Conservation (phyloP, 169 alveolate genomes). For the Amoebophrya sp. region DNA sequence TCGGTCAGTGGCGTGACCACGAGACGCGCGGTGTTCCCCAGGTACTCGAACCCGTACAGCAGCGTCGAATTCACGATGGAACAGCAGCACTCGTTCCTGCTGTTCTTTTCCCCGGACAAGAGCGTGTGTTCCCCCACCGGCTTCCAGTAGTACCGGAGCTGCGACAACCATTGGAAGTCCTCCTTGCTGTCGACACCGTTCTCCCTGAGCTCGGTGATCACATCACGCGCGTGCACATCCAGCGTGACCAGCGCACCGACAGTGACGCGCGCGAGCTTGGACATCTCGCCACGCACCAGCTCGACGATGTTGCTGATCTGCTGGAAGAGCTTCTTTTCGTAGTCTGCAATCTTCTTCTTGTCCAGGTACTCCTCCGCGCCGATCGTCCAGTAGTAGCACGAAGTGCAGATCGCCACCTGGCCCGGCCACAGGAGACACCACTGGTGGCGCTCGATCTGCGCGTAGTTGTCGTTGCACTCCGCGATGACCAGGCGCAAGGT, state of each 20-base stretch:
- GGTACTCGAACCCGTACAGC: constrained; percentile 82
- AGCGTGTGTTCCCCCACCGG: constrained; percentile 30
- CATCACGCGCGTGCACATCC: constrained; percentile 74
- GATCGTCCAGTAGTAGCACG: constrained; percentile 49
- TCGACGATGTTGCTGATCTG: constrained; percentile 54
- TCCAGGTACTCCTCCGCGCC: constrained; percentile 45
- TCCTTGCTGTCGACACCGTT: constrained; percentile 52
- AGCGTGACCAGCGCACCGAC: constrained; percentile 65
- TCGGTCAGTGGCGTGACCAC: constrained; percentile 86
- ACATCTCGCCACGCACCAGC: constrained; percentile 63
- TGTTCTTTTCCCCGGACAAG: constrained; percentile 34
- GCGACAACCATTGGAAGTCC: constrained; percentile 81
- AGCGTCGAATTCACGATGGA: constrained; percentile 65
- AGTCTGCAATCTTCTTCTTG: constrained; percentile 34
- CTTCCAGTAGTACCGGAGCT: constrained; percentile 72
- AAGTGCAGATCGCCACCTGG: constrained; percentile 50
- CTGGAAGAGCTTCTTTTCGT: constrained; percentile 49
- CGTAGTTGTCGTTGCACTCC: constrained; percentile 65
- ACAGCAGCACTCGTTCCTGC: constrained; percentile 52
- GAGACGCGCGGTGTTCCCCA: constrained; percentile 79
- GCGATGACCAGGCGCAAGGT: constrained; percentile 62
- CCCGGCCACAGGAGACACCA: constrained; percentile 58
- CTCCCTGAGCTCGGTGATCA: constrained; percentile 55
- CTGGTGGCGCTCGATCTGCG: constrained; percentile 47
- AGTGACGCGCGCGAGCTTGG: constrained; percentile 54